Evolutionary conservation across 805 yeast genomes (phyloP).

Genomic region (Suhomyces sp.): DNA sequence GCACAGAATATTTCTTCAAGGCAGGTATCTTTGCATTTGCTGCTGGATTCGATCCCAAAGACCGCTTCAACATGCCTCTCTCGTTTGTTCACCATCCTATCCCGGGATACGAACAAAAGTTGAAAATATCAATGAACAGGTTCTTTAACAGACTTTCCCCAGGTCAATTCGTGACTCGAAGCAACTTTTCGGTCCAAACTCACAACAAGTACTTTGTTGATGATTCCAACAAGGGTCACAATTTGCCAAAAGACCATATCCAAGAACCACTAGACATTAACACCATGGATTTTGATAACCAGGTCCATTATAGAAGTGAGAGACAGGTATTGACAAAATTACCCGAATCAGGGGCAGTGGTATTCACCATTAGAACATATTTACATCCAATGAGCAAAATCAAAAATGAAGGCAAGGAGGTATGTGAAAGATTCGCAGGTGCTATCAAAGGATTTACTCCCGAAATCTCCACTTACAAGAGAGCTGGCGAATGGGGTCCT

Average conservation of each 20-base stretch:
- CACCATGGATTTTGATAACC: conserved; percentile 36
- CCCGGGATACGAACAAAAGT: conserved; percentile 41
- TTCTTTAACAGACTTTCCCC: conserved; percentile 36
- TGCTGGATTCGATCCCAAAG: conserved; percentile 42
- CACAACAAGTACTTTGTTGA: conserved; percentile 35
- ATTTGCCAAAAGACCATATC: conserved; percentile 24
- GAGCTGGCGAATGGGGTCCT: conserved; percentile 66
- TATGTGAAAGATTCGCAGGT: conserved; percentile 52
- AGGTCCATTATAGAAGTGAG: conserved; percentile 44
- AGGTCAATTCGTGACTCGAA: conserved; percentile 39
- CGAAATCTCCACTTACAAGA: conserved; percentile 60
- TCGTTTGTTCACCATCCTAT: conserved; percentile 41
- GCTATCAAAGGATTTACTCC: conserved; percentile 66
- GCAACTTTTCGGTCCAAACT: conserved; percentile 43
- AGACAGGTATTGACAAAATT: conserved; percentile 40
- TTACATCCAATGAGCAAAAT: conserved; percentile 36
- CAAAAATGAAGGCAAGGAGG: conserved; percentile 32
- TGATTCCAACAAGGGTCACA: conserved; percentile 41
- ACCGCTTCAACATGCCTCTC: conserved; percentile 38
- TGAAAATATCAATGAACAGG: conserved; percentile 42
- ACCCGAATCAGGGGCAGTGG: conserved; percentile 37
- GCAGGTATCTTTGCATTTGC: conserved; percentile 47
- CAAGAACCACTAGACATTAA: conserved; percentile 27
- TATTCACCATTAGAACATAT: conserved; percentile 43
- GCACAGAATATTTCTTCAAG: conserved; percentile 41